These are phyloP conservation scores for Dipteronia dyeriana DNA, from an alignment of 345 rosid genomes.

Conservation along the genomic window DNA sequence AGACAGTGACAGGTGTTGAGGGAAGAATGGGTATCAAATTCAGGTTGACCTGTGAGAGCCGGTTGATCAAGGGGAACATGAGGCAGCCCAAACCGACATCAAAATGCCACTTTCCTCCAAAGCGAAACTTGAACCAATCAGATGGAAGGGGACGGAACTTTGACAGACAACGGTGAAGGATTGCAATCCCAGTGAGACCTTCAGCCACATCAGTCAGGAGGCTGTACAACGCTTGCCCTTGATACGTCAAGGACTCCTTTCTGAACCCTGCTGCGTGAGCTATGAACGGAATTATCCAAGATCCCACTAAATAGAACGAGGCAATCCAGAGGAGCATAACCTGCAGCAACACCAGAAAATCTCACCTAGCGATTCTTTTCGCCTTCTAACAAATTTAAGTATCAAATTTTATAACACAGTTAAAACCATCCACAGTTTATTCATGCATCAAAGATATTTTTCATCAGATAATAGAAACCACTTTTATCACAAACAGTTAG, in stretches of 20 bases:
- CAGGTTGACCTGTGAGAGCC: constrained; percentile 49
- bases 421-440: background rate
- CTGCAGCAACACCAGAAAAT: constrained; percentile 36
- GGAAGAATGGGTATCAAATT: constrained; percentile 50
- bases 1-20: constrained; percentile 43
- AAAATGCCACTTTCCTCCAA: constrained; percentile 49
- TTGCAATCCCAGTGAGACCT: constrained; percentile 50
- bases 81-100: constrained; percentile 55
- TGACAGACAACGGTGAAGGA: constrained; percentile 45
- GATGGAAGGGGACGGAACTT: constrained; percentile 47
- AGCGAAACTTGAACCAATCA: constrained; percentile 46
- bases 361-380: background rate
- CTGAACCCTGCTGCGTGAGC: constrained; percentile 47
- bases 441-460: background rate
- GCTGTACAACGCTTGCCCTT: constrained; percentile 56
- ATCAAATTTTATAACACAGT: background rate
- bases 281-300: constrained; percentile 52
- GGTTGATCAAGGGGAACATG: constrained; percentile 52
- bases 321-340: constrained; percentile 55
- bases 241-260: constrained; percentile 47
- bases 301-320: constrained; percentile 55
- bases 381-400: background rate
- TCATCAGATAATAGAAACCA: background rate
- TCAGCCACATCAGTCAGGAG: constrained; percentile 53
- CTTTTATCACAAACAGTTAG: background rate